Evolutionary conservation across 2,329 filamentous ascomycete genomes (phyloP).

Genomic region (Emmonsiellopsis sp.): DNA sequence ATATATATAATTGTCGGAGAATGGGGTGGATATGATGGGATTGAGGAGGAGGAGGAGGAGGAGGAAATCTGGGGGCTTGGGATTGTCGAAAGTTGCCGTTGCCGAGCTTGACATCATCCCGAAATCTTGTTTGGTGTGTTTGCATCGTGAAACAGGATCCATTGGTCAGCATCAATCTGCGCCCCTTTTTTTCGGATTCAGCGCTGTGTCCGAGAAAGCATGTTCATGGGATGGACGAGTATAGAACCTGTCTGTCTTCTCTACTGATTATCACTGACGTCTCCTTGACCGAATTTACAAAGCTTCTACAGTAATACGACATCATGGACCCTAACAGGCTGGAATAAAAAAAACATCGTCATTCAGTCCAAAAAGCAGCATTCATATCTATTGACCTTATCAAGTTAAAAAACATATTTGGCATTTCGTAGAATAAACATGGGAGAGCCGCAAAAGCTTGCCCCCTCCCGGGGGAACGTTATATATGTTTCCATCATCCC

Average conservation of each 20-base stretch:
- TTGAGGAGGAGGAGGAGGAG: neutral
- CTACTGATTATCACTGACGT: neutral
- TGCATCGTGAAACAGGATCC: conserved; percentile 14
- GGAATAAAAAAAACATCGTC: too few relatives aligned
- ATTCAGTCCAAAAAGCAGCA: neutral
- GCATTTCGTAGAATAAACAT: neutral
- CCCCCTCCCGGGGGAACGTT: neutral
- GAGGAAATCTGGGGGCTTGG: neutral
- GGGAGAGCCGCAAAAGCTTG: neutral
- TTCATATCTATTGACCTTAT: neutral
- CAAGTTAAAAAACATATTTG: neutral
- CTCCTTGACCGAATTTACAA: neutral
- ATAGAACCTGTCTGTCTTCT: neutral
- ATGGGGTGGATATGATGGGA: neutral
- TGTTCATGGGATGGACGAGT: too few relatives aligned
- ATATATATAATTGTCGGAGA: neutral
- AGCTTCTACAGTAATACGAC: too few relatives aligned
- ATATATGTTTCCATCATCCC: conserved; percentile 4
- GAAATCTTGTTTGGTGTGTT: conserved; percentile 27
- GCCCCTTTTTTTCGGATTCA: too few relatives aligned
- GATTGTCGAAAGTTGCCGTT: conserved; percentile 10
- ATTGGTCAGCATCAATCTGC: too few relatives aligned
- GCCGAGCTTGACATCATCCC: conserved; percentile 30
- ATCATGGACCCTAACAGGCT: too few relatives aligned
- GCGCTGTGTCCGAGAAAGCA: too few relatives aligned